A percentile compares a stretch with the other conserved stretches of the same genome.
These are phyloP conservation scores for Pascua guehoae DNA, from an alignment of 1,284 basidiomycete genomes.

Conservation along the genomic window DNA sequence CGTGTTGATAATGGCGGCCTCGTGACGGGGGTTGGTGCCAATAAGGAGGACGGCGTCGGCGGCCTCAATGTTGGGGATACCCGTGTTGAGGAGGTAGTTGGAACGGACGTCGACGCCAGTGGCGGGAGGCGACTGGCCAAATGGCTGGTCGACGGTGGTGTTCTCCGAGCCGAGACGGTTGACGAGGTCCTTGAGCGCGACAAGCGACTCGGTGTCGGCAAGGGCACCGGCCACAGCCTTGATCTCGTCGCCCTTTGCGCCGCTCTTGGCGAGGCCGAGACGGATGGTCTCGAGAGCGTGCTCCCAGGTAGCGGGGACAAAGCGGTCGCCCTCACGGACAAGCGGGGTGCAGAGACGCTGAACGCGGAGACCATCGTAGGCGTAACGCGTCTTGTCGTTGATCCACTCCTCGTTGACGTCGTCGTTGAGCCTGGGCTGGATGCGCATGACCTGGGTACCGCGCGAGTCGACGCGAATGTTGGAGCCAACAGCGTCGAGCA, in stretches of 20 bases:
- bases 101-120: conserved; percentile 88
- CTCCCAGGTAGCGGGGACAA: conserved; percentile 89
- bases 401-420: conserved; percentile 99
- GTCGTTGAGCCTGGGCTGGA: conserved; percentile 94
- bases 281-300: conserved; percentile 78
- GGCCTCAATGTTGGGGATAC: conserved; percentile 83
- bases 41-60: conserved; percentile 92
- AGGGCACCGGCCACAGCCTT: conserved; percentile 90
- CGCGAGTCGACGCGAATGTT: conserved; percentile 97
- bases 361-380: conserved; percentile 91
- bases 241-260: conserved; percentile 91
- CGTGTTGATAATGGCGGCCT: conserved; percentile 95
- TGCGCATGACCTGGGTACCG: conserved; percentile 93
- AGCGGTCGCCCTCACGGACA: conserved; percentile 85
- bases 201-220: conserved; percentile 90
- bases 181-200: conserved; percentile 88
- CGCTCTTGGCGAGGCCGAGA: conserved; percentile 71
- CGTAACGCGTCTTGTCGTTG: conserved; percentile 96
- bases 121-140: conserved; percentile 64
- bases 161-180: conserved; percentile 97
- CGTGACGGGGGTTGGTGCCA: conserved; percentile 95
- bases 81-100: conserved; percentile 97
- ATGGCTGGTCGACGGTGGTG: conserved; percentile 71
- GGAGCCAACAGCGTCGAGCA: conserved; percentile 95
- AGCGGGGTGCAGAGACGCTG: conserved; percentile 93